Percentiles rank a stretch among this genome's conserved stretches.
Conservation (phyloP, 768 basidiomycete genomes). For the Agrocybe pediades region DNA sequence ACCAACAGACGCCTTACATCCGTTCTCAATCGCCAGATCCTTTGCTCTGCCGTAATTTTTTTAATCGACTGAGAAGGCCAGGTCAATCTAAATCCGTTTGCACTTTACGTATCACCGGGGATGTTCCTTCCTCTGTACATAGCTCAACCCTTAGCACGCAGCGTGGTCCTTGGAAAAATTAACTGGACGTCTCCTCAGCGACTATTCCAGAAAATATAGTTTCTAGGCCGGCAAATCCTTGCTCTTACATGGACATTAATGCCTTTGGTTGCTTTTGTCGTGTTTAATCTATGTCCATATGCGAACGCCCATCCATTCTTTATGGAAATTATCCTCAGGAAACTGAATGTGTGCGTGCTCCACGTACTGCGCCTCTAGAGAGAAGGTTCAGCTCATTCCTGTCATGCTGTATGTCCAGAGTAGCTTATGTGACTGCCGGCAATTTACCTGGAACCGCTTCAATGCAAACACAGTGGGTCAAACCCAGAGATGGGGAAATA, state of each 20-base stretch:
- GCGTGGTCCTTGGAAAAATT: background rate
- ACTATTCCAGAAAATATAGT: too few species aligned
- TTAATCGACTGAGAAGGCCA: conserved; percentile 11
- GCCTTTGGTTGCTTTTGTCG: too few species aligned
- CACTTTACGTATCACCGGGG: conserved; percentile 16
- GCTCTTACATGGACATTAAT: too few species aligned
- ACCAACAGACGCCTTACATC: conserved; percentile 16
- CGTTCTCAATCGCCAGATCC: conserved; percentile 13
- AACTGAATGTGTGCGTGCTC: too few species aligned
- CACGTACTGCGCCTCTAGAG: too few species aligned
- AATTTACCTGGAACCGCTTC: background rate
- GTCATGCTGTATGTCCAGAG: background rate
- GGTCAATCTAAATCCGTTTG: conserved; percentile 5
- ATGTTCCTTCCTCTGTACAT: conserved; percentile 11
- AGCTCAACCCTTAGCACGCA: background rate
- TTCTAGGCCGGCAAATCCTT: too few species aligned
- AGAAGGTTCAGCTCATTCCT: background rate
- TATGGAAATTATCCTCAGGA: too few species aligned
- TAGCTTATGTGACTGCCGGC: background rate
- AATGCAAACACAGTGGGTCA: background rate
- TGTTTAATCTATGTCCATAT: too few species aligned
- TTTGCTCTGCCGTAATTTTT: conserved; percentile 17
- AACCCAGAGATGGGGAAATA: background rate
- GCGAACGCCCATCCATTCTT: too few species aligned
- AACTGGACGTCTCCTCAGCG: too few species aligned